Evolutionary conservation across 2,329 filamentous ascomycete species (phyloP), one percentile per base, ranked within the genome.

Genomic region (Bretziella fagacearum): DNA sequence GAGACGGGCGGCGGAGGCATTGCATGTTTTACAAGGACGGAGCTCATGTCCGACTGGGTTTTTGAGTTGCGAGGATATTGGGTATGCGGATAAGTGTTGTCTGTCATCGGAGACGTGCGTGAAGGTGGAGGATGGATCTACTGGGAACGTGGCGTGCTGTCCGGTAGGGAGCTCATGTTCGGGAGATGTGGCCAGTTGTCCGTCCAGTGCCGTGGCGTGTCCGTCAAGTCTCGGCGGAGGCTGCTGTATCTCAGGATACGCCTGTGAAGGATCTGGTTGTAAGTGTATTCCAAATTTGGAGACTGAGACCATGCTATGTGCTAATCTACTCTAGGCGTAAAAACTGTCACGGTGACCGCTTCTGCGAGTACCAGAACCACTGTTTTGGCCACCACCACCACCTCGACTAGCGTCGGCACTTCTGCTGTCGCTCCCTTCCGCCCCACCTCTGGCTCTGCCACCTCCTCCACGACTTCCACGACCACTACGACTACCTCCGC

Each of bases 101-200:
- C 64, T 69, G 18, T 65, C 66, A n/a, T 70, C 67, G 13, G 76
- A 80, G 53, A 73, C 68, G 6, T 91, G 84, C 58, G 75, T 81
- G 40, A 60, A 63, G 20, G 74, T 85, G 3, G 59, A 68, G 26
- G 74, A 82, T 58, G 71, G 71, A 4, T 71, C 70, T 0, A 65
- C 79, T 23, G 80, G 80, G 6, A 71, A 74, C 37, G 75, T 89
- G 2, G 83, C 82, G 2, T 91, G 84, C 60, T 91, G 84, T 61
- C 79, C 80, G 0, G 57, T 65, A 29, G 81, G 81, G 3, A 63
- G 66, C 36, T 70, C 60, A 4, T 89, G 83, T 58, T 70, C 69
- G 3, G 79, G 79, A 7, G 26, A 43, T 1, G 74, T 87, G 4
- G 71, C 69, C 0, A 57, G 57, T n/a, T 87, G 83, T 53, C 66